Evolutionary conservation across 768 basidiomycete species (phyloP).

Genomic region (Paxillus involutus): DNA sequence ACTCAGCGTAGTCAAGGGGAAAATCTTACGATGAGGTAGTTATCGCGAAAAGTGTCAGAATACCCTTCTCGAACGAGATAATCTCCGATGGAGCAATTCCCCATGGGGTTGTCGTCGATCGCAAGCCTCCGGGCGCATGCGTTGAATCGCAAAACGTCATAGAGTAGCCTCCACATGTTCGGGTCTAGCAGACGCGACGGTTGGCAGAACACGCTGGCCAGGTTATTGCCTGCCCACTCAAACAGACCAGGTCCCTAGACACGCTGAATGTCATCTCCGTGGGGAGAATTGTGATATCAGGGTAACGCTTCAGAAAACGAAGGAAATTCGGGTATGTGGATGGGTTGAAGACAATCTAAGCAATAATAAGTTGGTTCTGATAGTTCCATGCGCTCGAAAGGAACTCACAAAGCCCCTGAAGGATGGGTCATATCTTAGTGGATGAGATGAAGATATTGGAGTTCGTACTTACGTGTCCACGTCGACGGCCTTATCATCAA

Average conservation of each 20-base stretch:
- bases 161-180: conserved; percentile 70
- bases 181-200: conserved; percentile 58
- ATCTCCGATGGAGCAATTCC: conserved; percentile 48
- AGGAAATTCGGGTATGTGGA: conserved; percentile 79
- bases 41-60: conserved; percentile 64
- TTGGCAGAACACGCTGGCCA: conserved; percentile 67
- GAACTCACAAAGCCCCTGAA: conserved; percentile 56
- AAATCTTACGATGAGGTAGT: conserved; percentile 67
- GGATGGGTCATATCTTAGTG: neutral
- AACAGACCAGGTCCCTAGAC: conserved; percentile 59
- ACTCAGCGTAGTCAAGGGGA: neutral
- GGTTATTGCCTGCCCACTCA: conserved; percentile 75
- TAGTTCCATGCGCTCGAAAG: neutral
- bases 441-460: neutral
- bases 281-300: conserved; percentile 47
- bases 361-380: neutral
- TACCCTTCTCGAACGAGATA: conserved; percentile 64
- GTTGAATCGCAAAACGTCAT: conserved; percentile 73
- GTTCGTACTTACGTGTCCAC: conserved; percentile 67
- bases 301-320: conserved; percentile 55
- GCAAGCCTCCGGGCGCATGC: conserved; percentile 58
- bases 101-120: conserved; percentile 17
- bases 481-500: conserved; percentile 41
- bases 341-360: conserved; percentile 75
- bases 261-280: conserved; percentile 82